Conservation (phyloP, 306 rosid genomes). For the Vigna angularis region DNA sequence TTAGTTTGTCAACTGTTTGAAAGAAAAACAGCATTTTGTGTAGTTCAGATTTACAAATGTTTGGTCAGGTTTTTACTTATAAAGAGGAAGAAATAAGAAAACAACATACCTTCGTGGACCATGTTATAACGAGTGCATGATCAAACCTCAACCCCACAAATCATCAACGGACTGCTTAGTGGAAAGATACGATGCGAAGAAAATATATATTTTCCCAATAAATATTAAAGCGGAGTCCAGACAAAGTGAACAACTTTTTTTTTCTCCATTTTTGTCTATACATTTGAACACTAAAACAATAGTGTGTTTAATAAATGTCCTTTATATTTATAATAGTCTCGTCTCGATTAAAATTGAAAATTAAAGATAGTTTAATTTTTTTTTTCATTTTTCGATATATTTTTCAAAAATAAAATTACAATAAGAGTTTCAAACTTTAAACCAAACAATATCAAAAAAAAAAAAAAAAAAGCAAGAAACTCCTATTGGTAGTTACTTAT, state of each 20-base stretch:
- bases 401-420: no score
- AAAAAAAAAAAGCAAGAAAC: not conserved
- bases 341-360: no score
- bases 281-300: not conserved
- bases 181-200: not conserved
- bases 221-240: not conserved
- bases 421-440: no score
- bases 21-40: slow-evolving; percentile 8
- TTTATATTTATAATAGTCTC: no score
- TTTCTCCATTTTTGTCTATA: not conserved
- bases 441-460: no score
- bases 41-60: not conserved
- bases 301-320: not conserved
- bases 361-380: no score
- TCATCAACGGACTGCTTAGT: not conserved
- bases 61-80: not conserved
- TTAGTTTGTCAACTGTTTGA: not conserved
- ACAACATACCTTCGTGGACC: slow-evolving; percentile 14
- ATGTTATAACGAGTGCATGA: not conserved
- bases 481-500: not conserved
- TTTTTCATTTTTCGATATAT: no score
- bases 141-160: slow-evolving; percentile 20
- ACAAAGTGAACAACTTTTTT: not conserved
- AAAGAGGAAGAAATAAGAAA: slow-evolving; percentile 5
- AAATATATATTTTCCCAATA: not conserved